These are phyloP conservation scores for Gracilaria vermiculophylla DNA, from an alignment of 23 red algal genomes.

Conservation along the genomic window DNA sequence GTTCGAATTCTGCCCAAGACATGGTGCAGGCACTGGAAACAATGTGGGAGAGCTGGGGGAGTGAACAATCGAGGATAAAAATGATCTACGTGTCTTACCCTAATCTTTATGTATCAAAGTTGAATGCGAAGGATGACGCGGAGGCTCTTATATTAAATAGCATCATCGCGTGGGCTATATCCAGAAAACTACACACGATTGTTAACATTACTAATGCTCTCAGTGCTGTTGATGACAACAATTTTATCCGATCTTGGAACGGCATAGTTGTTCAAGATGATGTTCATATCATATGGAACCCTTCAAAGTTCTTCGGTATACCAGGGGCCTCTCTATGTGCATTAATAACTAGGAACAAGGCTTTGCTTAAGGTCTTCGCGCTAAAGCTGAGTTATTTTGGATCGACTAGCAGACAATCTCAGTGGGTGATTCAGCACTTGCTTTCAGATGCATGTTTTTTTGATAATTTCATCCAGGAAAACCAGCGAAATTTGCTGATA, in stretches of 20 bases:
- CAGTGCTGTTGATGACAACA: conserved; percentile 13
- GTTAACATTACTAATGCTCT: conserved; percentile 81
- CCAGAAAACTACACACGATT: conserved; percentile 61
- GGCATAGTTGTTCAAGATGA: conserved; percentile 44
- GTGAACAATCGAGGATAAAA: background rate
- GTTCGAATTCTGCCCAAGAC: background rate
- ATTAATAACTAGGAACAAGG: conserved; percentile 1
- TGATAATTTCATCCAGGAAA: conserved; percentile 40
- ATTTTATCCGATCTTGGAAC: conserved; percentile 28
- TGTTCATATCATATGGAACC: conserved; percentile 87
- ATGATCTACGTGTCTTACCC: conserved; percentile 49
- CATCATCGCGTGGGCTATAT: conserved; percentile 64
- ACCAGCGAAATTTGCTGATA: background rate
- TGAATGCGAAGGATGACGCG: background rate
- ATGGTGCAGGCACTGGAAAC: conserved; percentile 9
- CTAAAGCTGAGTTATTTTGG: background rate
- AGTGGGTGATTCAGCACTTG: conserved; percentile 37
- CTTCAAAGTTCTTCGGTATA: conserved; percentile 55
- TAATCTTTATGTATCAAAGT: conserved; percentile 30
- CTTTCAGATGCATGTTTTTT: conserved; percentile 21
- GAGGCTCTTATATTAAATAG: background rate
- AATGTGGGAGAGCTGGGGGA: background rate
- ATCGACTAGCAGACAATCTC: conserved; percentile 19
- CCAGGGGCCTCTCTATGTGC: background rate
- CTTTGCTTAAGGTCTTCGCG: background rate